Base-by-base conservation (phyloP, 139 green algal species). In the Eudorina sp. region DNA sequence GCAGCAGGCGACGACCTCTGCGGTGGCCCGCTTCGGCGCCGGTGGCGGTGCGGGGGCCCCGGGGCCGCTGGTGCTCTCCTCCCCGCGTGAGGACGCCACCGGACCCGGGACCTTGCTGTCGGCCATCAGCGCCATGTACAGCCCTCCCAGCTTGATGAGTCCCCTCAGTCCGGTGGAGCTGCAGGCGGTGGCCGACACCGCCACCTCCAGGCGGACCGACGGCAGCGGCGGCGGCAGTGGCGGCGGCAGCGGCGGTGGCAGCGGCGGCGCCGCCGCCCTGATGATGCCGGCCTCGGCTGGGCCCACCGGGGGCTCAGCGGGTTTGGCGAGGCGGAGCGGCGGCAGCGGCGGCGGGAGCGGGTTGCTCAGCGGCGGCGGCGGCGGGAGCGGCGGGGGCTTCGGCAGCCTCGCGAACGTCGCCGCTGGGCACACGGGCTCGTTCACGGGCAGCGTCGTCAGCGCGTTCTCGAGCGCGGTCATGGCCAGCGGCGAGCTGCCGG, bases 121-220 rank as follows among this genome's bases (percentile, higher is more conserved):
- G 29, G 73, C 46, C 45, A 29, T 48, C 45, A 81, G 45, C 46
- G 25, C 73, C n/a, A 6, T 81, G 45, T 62, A 81, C 43, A 81
- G 73, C 73, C 45, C 38, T 45, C 45, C 45, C 21, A 81, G 73
- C 73, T 19, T 46, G 31, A 81, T 81, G 73, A 81, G 73, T 46
- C 73, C 73, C 6, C 27, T 62, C 45, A 81, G 70, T 34, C 70
- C 70, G 27, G 27, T 31, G 40, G 70, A 79, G 9, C 4, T 43
- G 41, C 70, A 79, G 2, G 70, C 41, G 0, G 43, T 43, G 38
- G 27, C 70, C 40, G 70, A 58, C 40, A 55, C 70, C 19, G 40
- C 70, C 40, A 79, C 36, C 9, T 53, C 40, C 29, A 23, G 70
- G 14, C 70, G 70, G 40, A 53, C 23, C 2, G 41, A 53, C 41